Base-by-base conservation (phyloP, 192 early-diverging fungal species). In the Entomortierella parvispora region DNA sequence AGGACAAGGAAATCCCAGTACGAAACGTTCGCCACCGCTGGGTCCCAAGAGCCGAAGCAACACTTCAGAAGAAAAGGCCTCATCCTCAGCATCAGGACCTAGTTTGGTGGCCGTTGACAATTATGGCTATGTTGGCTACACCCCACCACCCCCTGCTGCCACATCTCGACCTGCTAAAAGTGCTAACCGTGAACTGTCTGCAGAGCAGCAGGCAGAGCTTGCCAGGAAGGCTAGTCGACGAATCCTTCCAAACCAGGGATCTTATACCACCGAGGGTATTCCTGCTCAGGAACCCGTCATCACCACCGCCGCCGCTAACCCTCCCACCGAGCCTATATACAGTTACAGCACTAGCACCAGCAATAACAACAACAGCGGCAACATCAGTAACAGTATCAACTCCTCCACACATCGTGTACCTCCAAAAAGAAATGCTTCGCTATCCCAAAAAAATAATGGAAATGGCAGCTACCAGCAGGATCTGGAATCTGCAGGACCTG, bases 221-320 rank as follows among this genome's bases (percentile, higher is more conserved):
- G 74, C 74, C 12, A 48, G 58, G 42, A 77, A 77, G 46, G 74
- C 74, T 3, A 77, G 74, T 22, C 74, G 74, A 23, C 59, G 74
- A 4, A 77, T 77, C 61, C 55, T 77, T 15, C 74, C 74, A 20
- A 77, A 77, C 61, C 74, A 77, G 33, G 74, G 65, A 12, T 50
- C 26, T 32, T 77, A 77, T 37, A 77, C 65, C 60, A 68, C 63
- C 25, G 74, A 77, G 22, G 74, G 74, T 20, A 23, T 58, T 42
- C 22, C 66, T 23, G 52, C 65, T 18, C 64, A 76, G 15, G 14
- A 45, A 15, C 42, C 58, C 33, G 25, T 15, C 45, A 15, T 31
- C 17, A n/a, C 47, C 26, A 15, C 18, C 23, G 18, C 3, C 48
- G 4, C 49, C n/a, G 33, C 26, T 11, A n/a, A 46, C 11, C 32